These are phyloP conservation scores for Cyclanthera cordifolia DNA, from an alignment of 306 rosid genomes.

Conservation along the genomic window DNA sequence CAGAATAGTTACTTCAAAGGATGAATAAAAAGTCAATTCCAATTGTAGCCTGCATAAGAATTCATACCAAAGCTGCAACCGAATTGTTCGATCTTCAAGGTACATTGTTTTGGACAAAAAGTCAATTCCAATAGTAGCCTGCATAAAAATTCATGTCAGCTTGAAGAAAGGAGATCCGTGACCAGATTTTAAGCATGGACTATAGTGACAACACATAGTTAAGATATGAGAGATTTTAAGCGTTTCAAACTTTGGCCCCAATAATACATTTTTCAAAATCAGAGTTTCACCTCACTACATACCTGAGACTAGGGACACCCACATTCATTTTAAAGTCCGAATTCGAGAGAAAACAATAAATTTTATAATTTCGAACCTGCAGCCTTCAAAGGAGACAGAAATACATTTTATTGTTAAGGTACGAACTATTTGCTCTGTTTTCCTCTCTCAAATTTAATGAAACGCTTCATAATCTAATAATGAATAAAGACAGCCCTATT, in stretches of 20 bases:
- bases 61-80: slow-evolving; percentile 90
- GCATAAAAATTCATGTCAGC: slow-evolving; percentile 26
- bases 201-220: not conserved
- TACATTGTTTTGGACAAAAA: slow-evolving; percentile 96
- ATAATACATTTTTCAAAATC: not conserved
- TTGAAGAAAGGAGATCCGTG: not conserved
- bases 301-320: no score
- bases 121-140: slow-evolving; percentile 98
- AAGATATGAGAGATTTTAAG: not conserved
- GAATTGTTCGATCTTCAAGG: slow-evolving; percentile 97
- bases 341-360: no score
- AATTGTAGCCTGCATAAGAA: no score
- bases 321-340: no score
- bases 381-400: no score
- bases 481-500: not conserved
- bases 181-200: not conserved
- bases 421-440: not conserved
- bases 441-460: not conserved
- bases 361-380: no score
- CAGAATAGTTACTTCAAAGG: not conserved
- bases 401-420: not conserved
- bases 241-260: not conserved
- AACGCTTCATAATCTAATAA: not conserved
- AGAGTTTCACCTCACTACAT: no score
- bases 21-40: no score